phyloP scores from a whole-genome alignment of 2,329 filamentous ascomycete species.

The Diaporthe ampelina region DNA sequence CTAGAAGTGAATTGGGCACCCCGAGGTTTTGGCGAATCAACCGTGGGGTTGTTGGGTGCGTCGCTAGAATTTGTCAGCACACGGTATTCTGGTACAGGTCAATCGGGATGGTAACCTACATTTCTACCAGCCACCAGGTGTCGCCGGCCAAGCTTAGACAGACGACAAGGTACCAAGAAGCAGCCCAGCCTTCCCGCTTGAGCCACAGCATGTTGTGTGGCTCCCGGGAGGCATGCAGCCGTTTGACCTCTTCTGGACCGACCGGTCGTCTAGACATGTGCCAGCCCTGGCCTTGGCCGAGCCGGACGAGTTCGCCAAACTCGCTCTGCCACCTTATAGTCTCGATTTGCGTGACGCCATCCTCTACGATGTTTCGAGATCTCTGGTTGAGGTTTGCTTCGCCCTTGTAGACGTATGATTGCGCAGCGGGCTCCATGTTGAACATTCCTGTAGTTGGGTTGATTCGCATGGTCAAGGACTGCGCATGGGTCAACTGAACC shows the following conservation, averaged over 20 bases:
- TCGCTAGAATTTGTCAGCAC: constrained; percentile 25
- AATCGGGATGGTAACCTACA: constrained; percentile 58
- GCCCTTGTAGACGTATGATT: constrained; percentile 67
- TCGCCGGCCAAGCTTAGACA: constrained; percentile 81
- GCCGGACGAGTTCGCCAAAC: constrained; percentile 72
- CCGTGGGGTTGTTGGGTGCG: constrained; percentile 17
- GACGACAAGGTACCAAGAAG: constrained; percentile 79
- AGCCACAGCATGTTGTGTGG: constrained; percentile 78
- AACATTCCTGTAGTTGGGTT: constrained; percentile 86
- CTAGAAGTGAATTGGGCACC: constrained; percentile 28
- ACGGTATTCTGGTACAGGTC: neutral
- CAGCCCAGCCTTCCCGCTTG: constrained; percentile 77
- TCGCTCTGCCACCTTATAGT: constrained; percentile 72
- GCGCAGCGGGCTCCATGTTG: constrained; percentile 71
- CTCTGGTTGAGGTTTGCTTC: constrained; percentile 76
- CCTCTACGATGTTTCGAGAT: constrained; percentile 67
- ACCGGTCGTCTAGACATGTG: constrained; percentile 62
- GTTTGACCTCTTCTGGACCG: constrained; percentile 67
- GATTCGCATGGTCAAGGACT: constrained; percentile 73
- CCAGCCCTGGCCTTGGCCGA: constrained; percentile 77
- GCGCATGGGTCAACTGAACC: constrained; percentile 77
- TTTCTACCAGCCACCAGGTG: constrained; percentile 81
- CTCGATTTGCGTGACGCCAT: constrained; percentile 71
- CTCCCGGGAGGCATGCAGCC: constrained; percentile 49
- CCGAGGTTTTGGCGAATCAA: constrained; percentile 15